phyloP scores from a whole-genome alignment of 768 basidiomycete species.

The Leccinum uliginosum region DNA sequence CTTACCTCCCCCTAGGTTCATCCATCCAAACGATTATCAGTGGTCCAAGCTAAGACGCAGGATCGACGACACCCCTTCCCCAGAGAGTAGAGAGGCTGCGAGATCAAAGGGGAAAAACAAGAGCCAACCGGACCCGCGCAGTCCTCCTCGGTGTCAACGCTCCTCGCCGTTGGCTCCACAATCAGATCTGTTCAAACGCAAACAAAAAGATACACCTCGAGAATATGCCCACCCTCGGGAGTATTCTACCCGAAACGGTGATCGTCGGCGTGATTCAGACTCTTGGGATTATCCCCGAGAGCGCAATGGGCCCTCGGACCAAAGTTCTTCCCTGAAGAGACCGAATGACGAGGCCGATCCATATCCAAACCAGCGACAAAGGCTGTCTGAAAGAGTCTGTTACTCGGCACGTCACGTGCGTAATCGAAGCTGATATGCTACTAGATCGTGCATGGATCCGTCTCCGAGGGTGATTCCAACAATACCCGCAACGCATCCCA shows the following conservation, averaged over 20 bases:
- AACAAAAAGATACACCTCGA: conserved; percentile 21
- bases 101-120: conserved; percentile 25
- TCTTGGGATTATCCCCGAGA: conserved; percentile 21
- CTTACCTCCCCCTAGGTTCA: conserved; percentile 33
- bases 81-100: conserved; percentile 18
- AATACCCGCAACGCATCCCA: conserved; percentile 3
- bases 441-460: conserved; percentile 13
- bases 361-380: conserved; percentile 28
- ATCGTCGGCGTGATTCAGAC: conserved; percentile 24
- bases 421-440: conserved; percentile 9
- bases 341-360: conserved; percentile 19
- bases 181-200: conserved; percentile 39
- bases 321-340: conserved; percentile 23
- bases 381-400: conserved; percentile 26
- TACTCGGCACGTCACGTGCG: not conserved
- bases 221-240: conserved; percentile 20
- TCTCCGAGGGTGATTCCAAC: conserved; percentile 3
- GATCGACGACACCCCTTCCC: conserved; percentile 12
- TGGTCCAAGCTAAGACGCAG: conserved; percentile 31
- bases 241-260: conserved; percentile 16
- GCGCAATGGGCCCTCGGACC: conserved; percentile 12
- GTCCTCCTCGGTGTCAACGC: conserved; percentile 16
- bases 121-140: conserved; percentile 13
- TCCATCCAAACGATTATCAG: conserved; percentile 47
- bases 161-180: conserved; percentile 41